Conservation (phyloP, 352 stramenopile genomes). For the Globisporangium iwayamae region DNA sequence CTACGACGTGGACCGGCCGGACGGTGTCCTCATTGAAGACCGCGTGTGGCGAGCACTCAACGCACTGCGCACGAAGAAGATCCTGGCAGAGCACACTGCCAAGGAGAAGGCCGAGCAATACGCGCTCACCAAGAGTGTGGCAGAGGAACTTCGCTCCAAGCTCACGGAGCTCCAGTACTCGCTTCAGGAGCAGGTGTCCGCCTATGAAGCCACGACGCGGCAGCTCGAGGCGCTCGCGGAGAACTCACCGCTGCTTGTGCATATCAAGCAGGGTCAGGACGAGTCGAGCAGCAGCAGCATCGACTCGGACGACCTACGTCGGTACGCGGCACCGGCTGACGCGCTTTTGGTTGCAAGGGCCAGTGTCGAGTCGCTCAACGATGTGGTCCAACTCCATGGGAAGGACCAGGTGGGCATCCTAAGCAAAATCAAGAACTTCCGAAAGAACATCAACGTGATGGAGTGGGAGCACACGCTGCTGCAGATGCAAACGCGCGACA, state of each 20-base stretch:
- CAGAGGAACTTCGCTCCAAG: conserved; percentile 49
- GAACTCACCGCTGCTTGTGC: conserved; percentile 80
- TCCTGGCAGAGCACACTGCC: conserved; percentile 49
- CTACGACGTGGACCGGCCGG: conserved; percentile 62
- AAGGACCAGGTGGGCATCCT: conserved; percentile 86
- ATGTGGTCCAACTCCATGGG: conserved; percentile 80
- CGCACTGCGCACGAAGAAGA: conserved; percentile 56
- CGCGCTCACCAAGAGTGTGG: conserved; percentile 36
- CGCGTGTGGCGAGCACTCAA: conserved; percentile 67
- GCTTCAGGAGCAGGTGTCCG: conserved; percentile 24
- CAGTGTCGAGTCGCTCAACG: conserved; percentile 85
- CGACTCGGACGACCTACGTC: conserved; percentile 47
- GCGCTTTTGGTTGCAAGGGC: conserved; percentile 74
- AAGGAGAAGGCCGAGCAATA: conserved; percentile 57
- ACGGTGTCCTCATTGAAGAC: conserved; percentile 61
- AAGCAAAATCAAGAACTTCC: conserved; percentile 90
- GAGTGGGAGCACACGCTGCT: conserved; percentile 90
- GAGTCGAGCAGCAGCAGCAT: conserved; percentile 60
- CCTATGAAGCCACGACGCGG: conserved; percentile 11
- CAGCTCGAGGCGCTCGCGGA: conserved; percentile 38
- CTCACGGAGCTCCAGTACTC: conserved; percentile 37
- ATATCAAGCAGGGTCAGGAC: conserved; percentile 91
- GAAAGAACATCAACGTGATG: conserved; percentile 93
- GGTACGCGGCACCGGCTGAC: conserved; percentile 15
- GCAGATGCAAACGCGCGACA: conserved; percentile 75